These are phyloP conservation scores for Pythium rhizo-oryzae DNA, from an alignment of 352 stramenopile species.

Conservation along the genomic window DNA sequence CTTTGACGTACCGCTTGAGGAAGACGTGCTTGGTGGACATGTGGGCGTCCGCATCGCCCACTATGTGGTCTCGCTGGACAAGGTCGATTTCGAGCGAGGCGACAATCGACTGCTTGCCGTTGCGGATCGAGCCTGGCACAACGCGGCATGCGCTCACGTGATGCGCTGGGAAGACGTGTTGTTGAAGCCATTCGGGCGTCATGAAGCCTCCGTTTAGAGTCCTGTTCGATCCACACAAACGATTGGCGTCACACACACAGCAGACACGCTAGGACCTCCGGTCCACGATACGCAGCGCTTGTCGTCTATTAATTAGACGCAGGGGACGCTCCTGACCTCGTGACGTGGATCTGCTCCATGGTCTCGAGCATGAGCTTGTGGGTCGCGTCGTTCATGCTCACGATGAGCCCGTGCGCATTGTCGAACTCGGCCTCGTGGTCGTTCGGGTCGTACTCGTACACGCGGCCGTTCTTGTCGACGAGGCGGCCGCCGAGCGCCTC, in stretches of 20 bases:
- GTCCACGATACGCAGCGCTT: neutral
- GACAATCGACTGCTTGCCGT: conserved; percentile 62
- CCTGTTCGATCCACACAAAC: conserved; percentile 34
- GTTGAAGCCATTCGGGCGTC: conserved; percentile 52
- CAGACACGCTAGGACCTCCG: no score
- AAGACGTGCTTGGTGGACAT: conserved; percentile 40
- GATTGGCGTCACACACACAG: no score
- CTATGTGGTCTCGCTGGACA: no score
- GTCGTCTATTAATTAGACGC: conserved; percentile 30
- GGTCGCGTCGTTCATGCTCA: conserved; percentile 40
- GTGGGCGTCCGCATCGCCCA: neutral
- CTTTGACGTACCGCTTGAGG: conserved; percentile 62
- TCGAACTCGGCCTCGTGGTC: conserved; percentile 54
- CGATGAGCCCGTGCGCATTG: conserved; percentile 63
- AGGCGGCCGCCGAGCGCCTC: conserved; percentile 57
- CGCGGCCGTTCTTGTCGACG: conserved; percentile 54
- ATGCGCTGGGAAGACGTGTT: conserved; percentile 30
- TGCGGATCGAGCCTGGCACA: conserved; percentile 37
- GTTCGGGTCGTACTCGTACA: conserved; percentile 66
- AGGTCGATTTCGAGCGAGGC: conserved; percentile 42
- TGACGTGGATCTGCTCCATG: conserved; percentile 51
- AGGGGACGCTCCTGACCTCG: conserved; percentile 54
- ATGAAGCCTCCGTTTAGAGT: conserved; percentile 48
- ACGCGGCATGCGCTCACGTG: conserved; percentile 29
- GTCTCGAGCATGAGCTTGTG: conserved; percentile 42